Base-by-base conservation (phyloP, 176 grass and related monocot species). In the Aegilops sharonensis region DNA sequence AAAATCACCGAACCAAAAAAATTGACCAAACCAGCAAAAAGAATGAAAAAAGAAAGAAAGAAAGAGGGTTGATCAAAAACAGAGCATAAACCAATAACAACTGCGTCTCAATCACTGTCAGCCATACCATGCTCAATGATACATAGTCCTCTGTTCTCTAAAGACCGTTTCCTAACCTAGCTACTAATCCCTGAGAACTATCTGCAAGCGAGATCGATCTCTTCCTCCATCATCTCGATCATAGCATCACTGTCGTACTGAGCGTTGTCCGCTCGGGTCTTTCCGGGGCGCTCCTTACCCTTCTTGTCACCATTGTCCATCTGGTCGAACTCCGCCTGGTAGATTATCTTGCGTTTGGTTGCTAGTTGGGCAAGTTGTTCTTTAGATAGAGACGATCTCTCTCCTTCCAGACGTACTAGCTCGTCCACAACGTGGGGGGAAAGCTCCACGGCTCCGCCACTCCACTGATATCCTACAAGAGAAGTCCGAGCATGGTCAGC, bases 181-280 rank as follows among this genome's bases (percentile, higher is more conserved):
- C 18, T 42, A 47, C 52, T 87, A 8, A 75, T 20, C 47, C 68
- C 88, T 18, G 90, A 80, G 68, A 98, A 64, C 15, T 88, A 77
- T 78, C 40, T 82, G 83, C 86, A 98, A 4, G 93, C 96, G 39
- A 87, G 65, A 47, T 94, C 93, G 27, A 98, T 94, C 9, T 84
- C 12, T 88, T 98, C 93, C 82, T 98, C 91, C 4, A 90, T 91
- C 93, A 95, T 98, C 31, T 94, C 93, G 20, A 98, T 94, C 9
- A 91, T 95, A 2, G 79, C 78, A 74, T 98, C 96, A 15, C 96
- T 95, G 60, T 98, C 90, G 61, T 87, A 94, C 40, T 87, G 68
- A 11, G 43, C 74, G 78, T 88, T 85, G 42, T 82, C 78, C 2
- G 72, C 24, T 43, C 12, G 50, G 6, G 64, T 47, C 72, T 89